These are phyloP conservation scores for Aspergillus neoniger DNA, from an alignment of 2,329 filamentous ascomycete genomes.

Conservation along the genomic window DNA sequence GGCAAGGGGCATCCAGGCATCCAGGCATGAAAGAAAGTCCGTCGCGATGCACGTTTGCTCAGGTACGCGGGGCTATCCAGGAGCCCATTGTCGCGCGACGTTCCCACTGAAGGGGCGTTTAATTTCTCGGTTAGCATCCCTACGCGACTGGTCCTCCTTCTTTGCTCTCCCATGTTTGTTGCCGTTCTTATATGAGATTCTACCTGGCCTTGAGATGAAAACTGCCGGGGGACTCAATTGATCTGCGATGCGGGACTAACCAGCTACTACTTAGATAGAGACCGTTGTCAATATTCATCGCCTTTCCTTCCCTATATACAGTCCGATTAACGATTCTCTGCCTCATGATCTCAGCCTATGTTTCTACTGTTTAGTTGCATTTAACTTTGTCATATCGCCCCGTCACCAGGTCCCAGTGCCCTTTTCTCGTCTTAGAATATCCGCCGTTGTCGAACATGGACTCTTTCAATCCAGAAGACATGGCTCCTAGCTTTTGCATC, in stretches of 20 bases:
- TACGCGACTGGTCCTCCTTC: background rate
- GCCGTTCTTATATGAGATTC: background rate
- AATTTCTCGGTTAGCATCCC: background rate
- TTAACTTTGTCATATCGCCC: background rate
- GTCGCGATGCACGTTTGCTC: background rate
- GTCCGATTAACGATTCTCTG: background rate
- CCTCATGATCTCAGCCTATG: background rate
- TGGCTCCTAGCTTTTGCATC: slow-evolving; percentile 56
- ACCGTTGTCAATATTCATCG: background rate
- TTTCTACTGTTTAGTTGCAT: background rate
- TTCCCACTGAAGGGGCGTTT: background rate
- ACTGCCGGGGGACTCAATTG: slow-evolving; percentile 3
- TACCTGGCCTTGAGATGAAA: background rate
- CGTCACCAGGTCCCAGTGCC: background rate
- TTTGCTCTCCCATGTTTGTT: background rate
- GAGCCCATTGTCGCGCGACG: background rate
- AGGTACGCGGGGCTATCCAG: slow-evolving; percentile 3
- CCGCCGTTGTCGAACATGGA: slow-evolving; percentile 32
- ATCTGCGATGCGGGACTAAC: slow-evolving; percentile 3
- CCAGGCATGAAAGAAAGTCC: background rate
- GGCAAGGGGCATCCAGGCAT: slow-evolving; percentile 8
- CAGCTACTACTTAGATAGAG: background rate
- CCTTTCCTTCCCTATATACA: background rate
- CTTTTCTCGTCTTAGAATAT: background rate
- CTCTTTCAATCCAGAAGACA: slow-evolving; percentile 36